Base-by-base conservation (phyloP, 257 asterid genomes). In the Solanum lignicaule region DNA sequence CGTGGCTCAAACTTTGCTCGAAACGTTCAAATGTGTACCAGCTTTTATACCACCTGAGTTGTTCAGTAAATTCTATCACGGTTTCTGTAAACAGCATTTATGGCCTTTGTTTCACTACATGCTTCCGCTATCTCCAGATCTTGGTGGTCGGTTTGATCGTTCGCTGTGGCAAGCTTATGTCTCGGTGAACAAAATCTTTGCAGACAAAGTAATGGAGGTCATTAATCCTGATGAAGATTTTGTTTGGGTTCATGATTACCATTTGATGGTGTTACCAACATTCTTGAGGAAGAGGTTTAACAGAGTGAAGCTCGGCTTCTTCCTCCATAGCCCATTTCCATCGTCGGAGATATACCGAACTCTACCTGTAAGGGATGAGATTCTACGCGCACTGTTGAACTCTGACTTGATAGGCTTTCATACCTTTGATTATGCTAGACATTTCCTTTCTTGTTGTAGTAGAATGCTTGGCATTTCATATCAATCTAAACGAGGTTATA, bases 61-160 rank as follows among this genome's bases (percentile, higher is more conserved):
- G 35, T 94, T 94, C 90, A 93, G 90, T 73, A 94, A 94, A 88
- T 94, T 93, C 93, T 95, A 95, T 90, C 98, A 94, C 83, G 98
- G 98, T 29, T 95, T 95, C 87, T 95, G 98, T 90, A 95, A 95
- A 84, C 98, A 94, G 89, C 93, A 94, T 72, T 90, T 95, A 27
- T 95, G 98, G 98, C 98, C 98, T 89, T 87, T 95, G 87, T 95
- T 95, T 91, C 98, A 95, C 89, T 95, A 95, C 88, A 95, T 95
- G 98, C 98, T 95, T 62, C 98, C 98, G 68, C 90, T 95, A 27
- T 95, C 98, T 15, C 98, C 98, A 0, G 98, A 95, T 86, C 98
- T 94, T 46, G 98, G 98, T 75, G 98, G 98, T 60, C 90, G 98
- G 89, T 95, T 95, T 52, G 98, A 95, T 85, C 97, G 98, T 4